These are phyloP conservation scores for Solanum hybrid DNA, from an alignment of 305 asterid genomes.

Conservation along the genomic window DNA sequence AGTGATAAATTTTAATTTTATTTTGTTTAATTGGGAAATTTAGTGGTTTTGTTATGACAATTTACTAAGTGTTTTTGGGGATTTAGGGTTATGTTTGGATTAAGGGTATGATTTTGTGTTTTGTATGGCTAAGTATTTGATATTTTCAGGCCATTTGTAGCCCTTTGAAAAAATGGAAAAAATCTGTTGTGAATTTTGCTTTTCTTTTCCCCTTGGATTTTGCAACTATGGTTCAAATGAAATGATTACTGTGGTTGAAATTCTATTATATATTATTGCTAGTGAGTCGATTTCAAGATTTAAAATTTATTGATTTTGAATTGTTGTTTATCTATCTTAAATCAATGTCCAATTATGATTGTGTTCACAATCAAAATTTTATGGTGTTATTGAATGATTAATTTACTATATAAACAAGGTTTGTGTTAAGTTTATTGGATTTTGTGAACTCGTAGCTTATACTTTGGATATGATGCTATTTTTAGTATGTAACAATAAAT, in stretches of 20 bases:
- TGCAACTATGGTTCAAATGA: not conserved
- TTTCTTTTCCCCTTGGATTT: too few relatives aligned
- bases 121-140: not conserved
- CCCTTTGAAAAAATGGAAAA: not conserved
- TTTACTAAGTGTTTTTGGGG: not conserved
- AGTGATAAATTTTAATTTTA: slow-evolving; percentile 3
- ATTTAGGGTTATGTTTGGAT: not conserved
- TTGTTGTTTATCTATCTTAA: not conserved
- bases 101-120: not conserved
- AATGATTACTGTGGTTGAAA: not conserved
- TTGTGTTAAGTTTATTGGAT: not conserved
- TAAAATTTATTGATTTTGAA: not conserved
- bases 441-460: not conserved
- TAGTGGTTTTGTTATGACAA: not conserved
- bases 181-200: not conserved
- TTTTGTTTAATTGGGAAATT: not conserved
- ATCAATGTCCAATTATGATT: not conserved
- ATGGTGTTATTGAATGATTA: not conserved
- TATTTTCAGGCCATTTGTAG: not conserved
- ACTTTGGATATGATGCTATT: too few relatives aligned
- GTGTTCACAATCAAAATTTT: not conserved
- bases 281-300: not conserved
- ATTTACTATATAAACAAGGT: not conserved
- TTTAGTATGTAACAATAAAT: too few relatives aligned
- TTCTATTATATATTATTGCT: not conserved